phyloP scores from a whole-genome alignment of 108 stramenopile species.

The Parmales sp. region DNA sequence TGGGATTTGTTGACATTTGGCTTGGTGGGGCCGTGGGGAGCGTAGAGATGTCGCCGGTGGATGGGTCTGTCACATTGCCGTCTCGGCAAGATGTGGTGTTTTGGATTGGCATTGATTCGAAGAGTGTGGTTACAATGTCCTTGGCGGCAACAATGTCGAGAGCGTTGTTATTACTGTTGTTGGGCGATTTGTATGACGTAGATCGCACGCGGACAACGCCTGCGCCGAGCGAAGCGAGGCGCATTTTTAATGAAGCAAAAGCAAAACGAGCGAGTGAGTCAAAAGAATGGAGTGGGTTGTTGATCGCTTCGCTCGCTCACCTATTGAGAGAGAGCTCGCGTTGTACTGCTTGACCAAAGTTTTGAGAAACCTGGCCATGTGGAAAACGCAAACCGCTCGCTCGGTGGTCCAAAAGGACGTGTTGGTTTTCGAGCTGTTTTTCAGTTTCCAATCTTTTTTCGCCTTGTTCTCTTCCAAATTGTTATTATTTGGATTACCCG shows the following conservation, averaged over 20 bases:
- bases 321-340: no score
- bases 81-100: no score
- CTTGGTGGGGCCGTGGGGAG: background rate
- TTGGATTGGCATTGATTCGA: background rate
- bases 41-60: background rate
- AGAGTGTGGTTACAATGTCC: background rate
- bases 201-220: background rate
- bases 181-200: background rate
- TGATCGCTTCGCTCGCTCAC: background rate
- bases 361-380: background rate
- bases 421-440: background rate
- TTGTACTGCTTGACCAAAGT: background rate
- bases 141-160: conserved; percentile 1
- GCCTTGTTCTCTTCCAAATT: no score
- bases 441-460: no score
- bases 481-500: no score
- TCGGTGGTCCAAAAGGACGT: background rate
- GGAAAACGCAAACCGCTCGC: background rate
- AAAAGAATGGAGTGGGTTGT: background rate
- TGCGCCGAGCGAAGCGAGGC: no score
- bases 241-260: background rate
- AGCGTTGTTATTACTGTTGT: background rate
- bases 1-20: no score
- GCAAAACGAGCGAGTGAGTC: background rate
- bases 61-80: background rate